phyloP scores from a whole-genome alignment of 1,284 basidiomycete genomes.

The Ganoderma leucocontextum region DNA sequence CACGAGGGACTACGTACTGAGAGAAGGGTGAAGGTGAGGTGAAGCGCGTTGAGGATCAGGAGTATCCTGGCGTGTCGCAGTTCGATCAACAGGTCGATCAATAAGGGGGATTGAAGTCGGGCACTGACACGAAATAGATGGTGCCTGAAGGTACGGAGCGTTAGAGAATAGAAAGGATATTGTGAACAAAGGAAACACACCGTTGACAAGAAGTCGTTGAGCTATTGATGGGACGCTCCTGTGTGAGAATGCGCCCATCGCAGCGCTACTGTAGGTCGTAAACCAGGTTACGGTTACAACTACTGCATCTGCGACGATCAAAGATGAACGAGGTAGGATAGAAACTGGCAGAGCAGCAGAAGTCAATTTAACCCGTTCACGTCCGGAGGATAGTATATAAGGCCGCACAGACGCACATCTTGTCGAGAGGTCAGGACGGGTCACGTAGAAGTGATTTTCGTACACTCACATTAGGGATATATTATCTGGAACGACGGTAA shows the following conservation, averaged over 20 bases:
- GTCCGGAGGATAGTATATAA: too few relatives aligned
- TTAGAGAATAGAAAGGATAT: not conserved
- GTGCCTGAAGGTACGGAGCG: not conserved
- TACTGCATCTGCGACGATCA: conserved; percentile 13
- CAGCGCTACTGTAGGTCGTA: conserved; percentile 4
- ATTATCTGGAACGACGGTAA: not conserved
- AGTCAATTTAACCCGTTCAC: not conserved
- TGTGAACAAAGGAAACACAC: not conserved
- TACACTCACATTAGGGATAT: conserved; percentile 10
- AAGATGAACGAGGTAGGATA: not conserved
- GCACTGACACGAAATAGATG: conserved; percentile 12
- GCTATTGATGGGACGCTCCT: conserved; percentile 4
- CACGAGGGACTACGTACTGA: conserved; percentile 2
- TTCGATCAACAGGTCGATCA: too few relatives aligned
- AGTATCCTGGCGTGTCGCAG: not conserved
- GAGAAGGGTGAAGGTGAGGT: conserved; percentile 7
- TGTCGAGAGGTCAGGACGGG: not conserved
- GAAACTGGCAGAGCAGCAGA: not conserved
- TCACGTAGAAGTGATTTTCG: too few relatives aligned
- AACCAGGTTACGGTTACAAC: conserved; percentile 11
- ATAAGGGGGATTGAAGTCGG: not conserved
- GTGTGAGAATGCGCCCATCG: too few relatives aligned
- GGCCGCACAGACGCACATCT: not conserved
- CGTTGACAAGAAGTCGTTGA: not conserved
- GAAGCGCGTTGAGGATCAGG: conserved; percentile 5